Evolutionary conservation across 352 stramenopile genomes (phyloP), one percentile per base, ranked within the genome.

Genomic region (Blastocystis sp.): DNA sequence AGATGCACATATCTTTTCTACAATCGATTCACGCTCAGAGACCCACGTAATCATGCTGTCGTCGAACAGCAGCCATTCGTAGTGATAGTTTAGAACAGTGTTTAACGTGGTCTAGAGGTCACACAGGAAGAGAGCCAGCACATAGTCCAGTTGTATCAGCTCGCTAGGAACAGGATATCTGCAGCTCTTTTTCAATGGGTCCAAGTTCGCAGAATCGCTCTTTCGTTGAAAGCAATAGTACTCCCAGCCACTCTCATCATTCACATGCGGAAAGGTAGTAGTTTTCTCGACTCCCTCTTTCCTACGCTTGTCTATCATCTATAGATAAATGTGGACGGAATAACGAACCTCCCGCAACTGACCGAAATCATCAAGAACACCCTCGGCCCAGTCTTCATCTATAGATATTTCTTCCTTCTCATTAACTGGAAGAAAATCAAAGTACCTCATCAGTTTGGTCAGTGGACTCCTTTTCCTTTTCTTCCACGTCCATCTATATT

Each of bases 51-150:
- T 47, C 39, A 30, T 37, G 6, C 59, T 69, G 5, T 85, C 73
- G 56, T 85, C 73, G 53, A 85, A 85, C 2, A 65, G n/a, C 59
- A 85, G 45, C 73, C 73, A 85, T 43, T 85, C 73, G 39, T 85
- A 85, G 47, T 85, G 73, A 34, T 85, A 85, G 54, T 85, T 85
- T 8, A 85, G 24, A 20, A 85, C 20, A 20, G 73, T 45, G 50
- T 85, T 85, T 26, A 53, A 66, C 8, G 73, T 85, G 9, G 56
- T n/a, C 65, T 76, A 55, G 9, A n/a, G 5, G 1, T 55, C 4
- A 76, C 16, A 34, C 37, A 1, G 1, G 9, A 26, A 6, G 11
- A 3, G 4, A 56, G 2, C 34, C 30, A 20, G n/a, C 26, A 85
- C 50, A 69, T 69, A 85, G 0, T 85, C 73, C 11, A 85, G 34